These are phyloP conservation scores for Hypoxylon lienhwacheense DNA, from an alignment of 495 filamentous ascomycete genomes.

Conservation along the genomic window DNA sequence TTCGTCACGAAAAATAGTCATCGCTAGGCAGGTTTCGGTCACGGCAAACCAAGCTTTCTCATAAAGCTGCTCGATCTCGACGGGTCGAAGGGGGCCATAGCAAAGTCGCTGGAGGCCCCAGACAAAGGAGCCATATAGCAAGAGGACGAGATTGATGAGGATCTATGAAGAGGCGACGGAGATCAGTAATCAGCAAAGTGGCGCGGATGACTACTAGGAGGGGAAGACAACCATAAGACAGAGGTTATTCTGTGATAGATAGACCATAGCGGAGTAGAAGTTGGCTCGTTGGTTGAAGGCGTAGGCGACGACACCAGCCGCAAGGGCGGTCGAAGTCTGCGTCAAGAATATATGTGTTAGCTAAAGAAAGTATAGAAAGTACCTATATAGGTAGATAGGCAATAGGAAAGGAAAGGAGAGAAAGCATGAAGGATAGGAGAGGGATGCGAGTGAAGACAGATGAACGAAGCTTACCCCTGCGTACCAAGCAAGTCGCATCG, in stretches of 20 bases:
- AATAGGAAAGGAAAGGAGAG: no score
- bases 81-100: constrained; percentile 86
- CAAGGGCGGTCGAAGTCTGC: constrained; percentile 75
- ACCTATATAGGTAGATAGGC: no score
- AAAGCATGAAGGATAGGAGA: no score
- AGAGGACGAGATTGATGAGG: constrained; percentile 81
- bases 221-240: constrained; percentile 75
- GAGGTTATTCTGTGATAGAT: constrained; percentile 91
- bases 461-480: constrained; percentile 53
- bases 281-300: constrained; percentile 94
- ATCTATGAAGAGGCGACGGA: constrained; percentile 55
- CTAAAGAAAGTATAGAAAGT: no score
- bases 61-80: constrained; percentile 95
- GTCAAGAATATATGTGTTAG: constrained; percentile 21
- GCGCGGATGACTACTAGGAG: neutral
- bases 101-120: constrained; percentile 87
- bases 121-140: constrained; percentile 72
- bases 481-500: constrained; percentile 60
- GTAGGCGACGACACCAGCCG: constrained; percentile 78
- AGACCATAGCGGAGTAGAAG: constrained; percentile 96
- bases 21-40: constrained; percentile 93
- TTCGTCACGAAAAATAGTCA: constrained; percentile 98
- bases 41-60: constrained; percentile 97
- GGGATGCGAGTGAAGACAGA: constrained; percentile 1
- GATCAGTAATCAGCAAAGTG: constrained; percentile 14